Conservation (phyloP, 2,329 filamentous ascomycete genomes). For the Mariannaea elegans region DNA sequence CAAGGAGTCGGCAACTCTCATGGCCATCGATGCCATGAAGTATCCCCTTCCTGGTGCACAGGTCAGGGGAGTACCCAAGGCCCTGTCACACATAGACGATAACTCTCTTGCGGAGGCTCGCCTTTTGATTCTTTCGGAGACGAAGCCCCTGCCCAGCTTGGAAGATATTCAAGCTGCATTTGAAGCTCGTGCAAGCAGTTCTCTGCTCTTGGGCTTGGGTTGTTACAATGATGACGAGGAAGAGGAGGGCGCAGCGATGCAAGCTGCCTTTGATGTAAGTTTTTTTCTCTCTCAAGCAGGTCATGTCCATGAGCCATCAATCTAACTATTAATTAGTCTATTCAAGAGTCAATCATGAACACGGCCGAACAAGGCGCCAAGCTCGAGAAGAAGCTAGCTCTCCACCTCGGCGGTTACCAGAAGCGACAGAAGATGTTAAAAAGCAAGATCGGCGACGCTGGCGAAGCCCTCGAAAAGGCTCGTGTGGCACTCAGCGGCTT, state of each 20-base stretch:
- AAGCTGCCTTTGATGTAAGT: slow-evolving; percentile 77
- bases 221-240: slow-evolving; percentile 83
- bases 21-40: slow-evolving; percentile 82
- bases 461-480: slow-evolving; percentile 77
- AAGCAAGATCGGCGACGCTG: slow-evolving; percentile 80
- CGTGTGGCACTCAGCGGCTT: slow-evolving; percentile 77
- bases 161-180: slow-evolving; percentile 64
- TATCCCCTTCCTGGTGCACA: slow-evolving; percentile 76
- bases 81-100: slow-evolving; percentile 74
- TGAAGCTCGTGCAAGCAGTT: slow-evolving; percentile 60
- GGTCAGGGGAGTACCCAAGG: slow-evolving; percentile 67
- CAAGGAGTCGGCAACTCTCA: slow-evolving; percentile 78
- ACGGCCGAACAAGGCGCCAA: slow-evolving; percentile 85
- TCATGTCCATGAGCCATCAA: not conserved
- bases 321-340: slow-evolving; percentile 56
- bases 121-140: slow-evolving; percentile 79
- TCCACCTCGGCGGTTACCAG: slow-evolving; percentile 91
- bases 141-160: slow-evolving; percentile 57
- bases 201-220: slow-evolving; percentile 79
- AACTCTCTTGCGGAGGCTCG: slow-evolving; percentile 77
- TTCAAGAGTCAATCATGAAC: slow-evolving; percentile 77
- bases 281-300: too few species aligned
- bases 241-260: slow-evolving; percentile 70
- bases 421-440: slow-evolving; percentile 82
- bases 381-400: slow-evolving; percentile 89